Evolutionary conservation across 441 rosid species (phyloP), one percentile per base, ranked within the genome.

Genomic region (Pelargonium cotyledonis): DNA sequence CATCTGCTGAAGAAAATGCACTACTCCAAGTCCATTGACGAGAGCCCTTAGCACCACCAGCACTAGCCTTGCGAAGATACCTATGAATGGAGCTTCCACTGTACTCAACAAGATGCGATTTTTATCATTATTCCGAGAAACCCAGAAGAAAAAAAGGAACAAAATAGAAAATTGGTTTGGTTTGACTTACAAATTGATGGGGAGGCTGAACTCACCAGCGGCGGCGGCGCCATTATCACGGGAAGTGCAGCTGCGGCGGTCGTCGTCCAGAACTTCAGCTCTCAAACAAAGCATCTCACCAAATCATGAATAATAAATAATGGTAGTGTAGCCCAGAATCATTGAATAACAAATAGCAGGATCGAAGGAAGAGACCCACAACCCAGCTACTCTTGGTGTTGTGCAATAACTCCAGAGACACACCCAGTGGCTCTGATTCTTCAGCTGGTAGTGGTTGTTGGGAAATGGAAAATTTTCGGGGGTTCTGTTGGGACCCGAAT

Each of bases 61-160:
- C 29, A 60, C 63, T 21, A 60, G 35, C 63, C 63, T 19, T 60
- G 7, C 63, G 63, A 23, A 60, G 14, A 60, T 60, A 60, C 63
- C 35, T 60, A 60, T 60, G 63, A 60, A 60, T 60, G 31, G 35
- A 23, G 63, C 63, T 60, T 60, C 63, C 63, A 60, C 63, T 60
- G 11, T 21, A 23, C 63, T 60, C 63, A 60, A 19, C 12, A 60
- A 60, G 14, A 18, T 9, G 31, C 63, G 19, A 51, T 14, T 14
- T 23, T 18, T 18, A 60, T 23, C 29, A 19, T 4, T 8, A 19
- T 23, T 4, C 63, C 31, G 6, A 60, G 4, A 19, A 19, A 7
- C 63, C 63, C 11, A 8, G 35, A 19, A 21, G 14, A 6, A 60
- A 60, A 60, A 60, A 60, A 8, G 6, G 10, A 60, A 2, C 6